phyloP scores from a whole-genome alignment of 371 early-diverging fungal species.

The Mortierella sp. region DNA sequence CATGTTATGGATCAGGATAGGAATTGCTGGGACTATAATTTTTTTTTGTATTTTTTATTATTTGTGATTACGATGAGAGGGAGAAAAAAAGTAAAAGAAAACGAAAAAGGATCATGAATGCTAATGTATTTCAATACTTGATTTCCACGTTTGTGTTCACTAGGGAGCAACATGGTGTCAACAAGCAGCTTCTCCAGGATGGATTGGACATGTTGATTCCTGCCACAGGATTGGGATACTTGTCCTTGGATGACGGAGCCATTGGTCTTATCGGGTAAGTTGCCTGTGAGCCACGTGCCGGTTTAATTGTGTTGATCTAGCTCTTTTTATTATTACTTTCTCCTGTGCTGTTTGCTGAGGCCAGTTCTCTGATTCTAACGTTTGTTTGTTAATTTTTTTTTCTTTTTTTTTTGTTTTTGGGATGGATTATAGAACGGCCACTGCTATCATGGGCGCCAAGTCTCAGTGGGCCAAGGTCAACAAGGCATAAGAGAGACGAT shows the following conservation, averaged over 20 bases:
- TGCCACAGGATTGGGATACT: constrained; percentile 63
- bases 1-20: neutral
- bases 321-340: too few relatives aligned
- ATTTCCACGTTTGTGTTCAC: neutral
- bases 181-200: constrained; percentile 69
- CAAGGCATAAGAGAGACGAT: constrained; percentile 34
- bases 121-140: too few relatives aligned
- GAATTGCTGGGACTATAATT: neutral
- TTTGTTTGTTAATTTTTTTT: neutral
- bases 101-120: too few relatives aligned
- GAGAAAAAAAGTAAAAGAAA: too few relatives aligned
- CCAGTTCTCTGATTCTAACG: neutral
- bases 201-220: constrained; percentile 73
- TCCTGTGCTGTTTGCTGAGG: too few relatives aligned
- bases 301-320: neutral
- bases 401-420: neutral
- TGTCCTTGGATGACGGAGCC: constrained; percentile 69
- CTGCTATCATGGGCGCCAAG: constrained; percentile 54
- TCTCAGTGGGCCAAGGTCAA: constrained; percentile 56
- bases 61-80: too few relatives aligned
- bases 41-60: neutral
- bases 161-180: constrained; percentile 63
- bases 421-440: constrained; percentile 28
- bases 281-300: neutral
- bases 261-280: constrained; percentile 75